Percentiles rank a stretch among this genome's conserved stretches.
Conservation (phyloP, 2,329 filamentous ascomycete genomes). For the Alternaria solani region DNA sequence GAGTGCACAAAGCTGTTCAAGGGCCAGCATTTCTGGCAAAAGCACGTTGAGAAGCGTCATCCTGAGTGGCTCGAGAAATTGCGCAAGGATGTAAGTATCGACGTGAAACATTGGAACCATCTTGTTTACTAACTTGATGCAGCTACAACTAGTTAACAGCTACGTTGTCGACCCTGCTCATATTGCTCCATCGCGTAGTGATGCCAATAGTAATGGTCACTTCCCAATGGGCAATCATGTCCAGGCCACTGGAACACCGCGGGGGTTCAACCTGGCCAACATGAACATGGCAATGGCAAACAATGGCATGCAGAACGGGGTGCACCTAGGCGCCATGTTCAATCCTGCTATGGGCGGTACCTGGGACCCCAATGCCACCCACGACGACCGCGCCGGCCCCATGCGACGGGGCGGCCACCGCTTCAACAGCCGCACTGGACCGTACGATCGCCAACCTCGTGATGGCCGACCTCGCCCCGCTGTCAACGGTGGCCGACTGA, state of each 20-base stretch:
- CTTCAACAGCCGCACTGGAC: slow-evolving; percentile 51
- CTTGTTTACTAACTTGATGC: slow-evolving; percentile 16
- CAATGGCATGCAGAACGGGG: slow-evolving; percentile 54
- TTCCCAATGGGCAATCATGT: slow-evolving; percentile 84
- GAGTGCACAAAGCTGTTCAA: slow-evolving; percentile 98
- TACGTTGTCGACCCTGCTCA: slow-evolving; percentile 95
- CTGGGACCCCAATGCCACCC: slow-evolving; percentile 62
- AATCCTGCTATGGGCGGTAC: slow-evolving; percentile 58
- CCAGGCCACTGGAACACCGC: slow-evolving; percentile 78
- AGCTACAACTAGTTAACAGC: slow-evolving; percentile 90
- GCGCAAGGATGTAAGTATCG: slow-evolving; percentile 77
- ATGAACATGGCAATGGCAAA: slow-evolving; percentile 69
- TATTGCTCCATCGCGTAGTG: slow-evolving; percentile 90
- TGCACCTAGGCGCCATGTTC: slow-evolving; percentile 57
- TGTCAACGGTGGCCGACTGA: slow-evolving; percentile 58
- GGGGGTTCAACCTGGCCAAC: slow-evolving; percentile 86
- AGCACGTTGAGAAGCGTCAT: slow-evolving; percentile 97
- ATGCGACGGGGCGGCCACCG: slow-evolving; percentile 53
- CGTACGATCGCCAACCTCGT: slow-evolving; percentile 52
- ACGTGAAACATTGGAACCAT: background rate
- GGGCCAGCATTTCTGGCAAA: slow-evolving; percentile 95
- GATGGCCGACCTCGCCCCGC: slow-evolving; percentile 57
- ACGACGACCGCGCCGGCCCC: slow-evolving; percentile 53
- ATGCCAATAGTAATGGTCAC: slow-evolving; percentile 94
- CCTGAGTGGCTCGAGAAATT: slow-evolving; percentile 83